Conservation (phyloP, 306 rosid species). For the Senna siamea region DNA sequence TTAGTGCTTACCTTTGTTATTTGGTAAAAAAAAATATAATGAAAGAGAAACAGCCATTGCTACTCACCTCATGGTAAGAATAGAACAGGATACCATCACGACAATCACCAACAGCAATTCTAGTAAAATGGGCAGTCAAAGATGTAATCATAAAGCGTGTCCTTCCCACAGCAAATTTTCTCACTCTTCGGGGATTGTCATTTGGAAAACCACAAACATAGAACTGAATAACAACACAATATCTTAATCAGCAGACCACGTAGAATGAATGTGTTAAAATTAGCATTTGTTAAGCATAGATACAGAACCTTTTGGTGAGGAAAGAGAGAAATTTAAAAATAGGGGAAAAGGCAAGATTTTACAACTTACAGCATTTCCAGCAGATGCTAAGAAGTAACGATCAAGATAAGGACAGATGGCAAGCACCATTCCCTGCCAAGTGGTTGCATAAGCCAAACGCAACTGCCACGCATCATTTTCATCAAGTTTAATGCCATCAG, state of each 20-base stretch:
- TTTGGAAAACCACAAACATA: slow-evolving; percentile 84
- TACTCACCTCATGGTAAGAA: slow-evolving; percentile 83
- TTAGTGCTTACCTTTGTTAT: not conserved
- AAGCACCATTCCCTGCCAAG: slow-evolving; percentile 79
- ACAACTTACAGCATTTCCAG: slow-evolving; percentile 82
- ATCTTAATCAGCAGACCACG: slow-evolving; percentile 36
- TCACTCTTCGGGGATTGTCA: slow-evolving; percentile 76
- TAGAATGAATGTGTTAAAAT: not conserved
- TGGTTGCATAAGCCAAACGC: slow-evolving; percentile 62
- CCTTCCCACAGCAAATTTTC: slow-evolving; percentile 65
- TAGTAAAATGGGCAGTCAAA: slow-evolving; percentile 75
- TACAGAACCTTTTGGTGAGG: slow-evolving; percentile 21
- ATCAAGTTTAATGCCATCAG: slow-evolving; percentile 84
- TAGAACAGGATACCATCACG: slow-evolving; percentile 91
- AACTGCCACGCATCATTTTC: slow-evolving; percentile 93
- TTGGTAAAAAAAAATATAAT: not conserved
- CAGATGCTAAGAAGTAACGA: slow-evolving; percentile 90
- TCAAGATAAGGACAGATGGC: slow-evolving; percentile 92
- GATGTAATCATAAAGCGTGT: slow-evolving; percentile 76
- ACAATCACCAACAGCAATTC: slow-evolving; percentile 94
- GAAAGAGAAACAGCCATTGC: slow-evolving; percentile 27
- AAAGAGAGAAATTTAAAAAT: slow-evolving; percentile 31
- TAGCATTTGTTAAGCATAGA: not conserved
- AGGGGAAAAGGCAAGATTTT: slow-evolving; percentile 14
- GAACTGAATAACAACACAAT: slow-evolving; percentile 65